Conservation (phyloP, 441 rosid species). For the Metrosideros polymorpha region DNA sequence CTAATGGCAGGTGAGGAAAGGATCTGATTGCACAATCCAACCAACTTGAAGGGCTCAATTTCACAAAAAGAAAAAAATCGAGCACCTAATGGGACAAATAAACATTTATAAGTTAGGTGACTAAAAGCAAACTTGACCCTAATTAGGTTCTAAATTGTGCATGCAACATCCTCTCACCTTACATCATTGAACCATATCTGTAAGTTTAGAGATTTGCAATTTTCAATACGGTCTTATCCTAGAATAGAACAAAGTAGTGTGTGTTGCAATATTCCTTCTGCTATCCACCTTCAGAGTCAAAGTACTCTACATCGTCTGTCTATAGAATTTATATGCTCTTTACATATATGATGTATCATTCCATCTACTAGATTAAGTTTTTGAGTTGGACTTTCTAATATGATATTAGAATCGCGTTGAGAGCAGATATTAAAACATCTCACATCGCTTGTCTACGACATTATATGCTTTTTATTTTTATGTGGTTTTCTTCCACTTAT, state of each 20-base stretch:
- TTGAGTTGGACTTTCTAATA: background rate
- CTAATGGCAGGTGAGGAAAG: background rate
- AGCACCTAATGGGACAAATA: background rate
- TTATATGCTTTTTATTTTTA: background rate
- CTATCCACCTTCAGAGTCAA: background rate
- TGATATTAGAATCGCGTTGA: background rate
- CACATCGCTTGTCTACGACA: background rate
- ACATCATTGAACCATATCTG: background rate
- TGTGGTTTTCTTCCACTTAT: background rate
- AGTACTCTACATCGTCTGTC: background rate
- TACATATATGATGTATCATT: background rate
- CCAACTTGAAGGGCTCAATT: background rate
- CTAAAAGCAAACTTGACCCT: background rate
- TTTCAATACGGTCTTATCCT: background rate
- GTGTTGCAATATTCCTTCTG: background rate
- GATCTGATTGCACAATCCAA: background rate
- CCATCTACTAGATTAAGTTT: background rate
- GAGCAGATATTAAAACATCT: background rate
- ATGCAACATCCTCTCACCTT: background rate
- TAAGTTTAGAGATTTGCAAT: background rate
- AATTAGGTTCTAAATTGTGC: background rate
- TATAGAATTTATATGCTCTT: background rate
- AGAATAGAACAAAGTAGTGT: background rate
- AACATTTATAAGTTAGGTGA: background rate
- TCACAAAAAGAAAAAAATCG: background rate